Conservation (phyloP, 257 asterid genomes). For the Scutellaria minor region DNA sequence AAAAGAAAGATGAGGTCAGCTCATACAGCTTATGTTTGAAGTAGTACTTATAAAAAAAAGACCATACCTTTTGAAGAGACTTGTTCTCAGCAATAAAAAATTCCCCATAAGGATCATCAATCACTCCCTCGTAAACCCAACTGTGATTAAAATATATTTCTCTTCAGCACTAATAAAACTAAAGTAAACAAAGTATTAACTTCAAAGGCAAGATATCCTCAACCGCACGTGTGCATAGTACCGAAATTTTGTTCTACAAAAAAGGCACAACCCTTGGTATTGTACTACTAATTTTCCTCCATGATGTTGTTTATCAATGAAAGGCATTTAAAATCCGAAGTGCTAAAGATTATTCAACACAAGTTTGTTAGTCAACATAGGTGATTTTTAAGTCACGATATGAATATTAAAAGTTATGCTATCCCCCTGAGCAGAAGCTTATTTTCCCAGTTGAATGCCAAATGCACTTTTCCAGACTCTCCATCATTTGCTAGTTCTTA, state of each 20-base stretch:
- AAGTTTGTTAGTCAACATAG: conserved; percentile 18
- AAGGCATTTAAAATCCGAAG: conserved; percentile 15
- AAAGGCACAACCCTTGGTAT: not conserved
- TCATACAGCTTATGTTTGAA: conserved; percentile 32
- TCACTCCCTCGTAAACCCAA: conserved; percentile 98
- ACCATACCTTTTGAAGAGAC: conserved; percentile 85
- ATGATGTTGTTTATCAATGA: not conserved
- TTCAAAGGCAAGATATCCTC: conserved; percentile 18
- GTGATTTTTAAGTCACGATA: conserved; percentile 6
- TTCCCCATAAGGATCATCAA: conserved; percentile 94
- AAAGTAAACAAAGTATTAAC: not conserved
- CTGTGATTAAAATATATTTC: conserved; percentile 46
- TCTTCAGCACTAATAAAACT: conserved; percentile 33
- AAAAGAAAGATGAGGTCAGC: conserved; percentile 42
- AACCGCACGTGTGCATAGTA: not conserved
- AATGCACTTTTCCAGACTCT: conserved; percentile 24
- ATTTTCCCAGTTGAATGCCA: conserved; percentile 7
- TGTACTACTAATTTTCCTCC: conserved; percentile 11
- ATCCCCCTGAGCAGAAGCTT: conserved; percentile 24
- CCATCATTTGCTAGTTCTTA: conserved; percentile 29
- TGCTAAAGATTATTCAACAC: conserved; percentile 1
- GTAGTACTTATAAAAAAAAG: conserved; percentile 20
- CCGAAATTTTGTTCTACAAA: conserved; percentile 5
- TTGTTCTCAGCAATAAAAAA: conserved; percentile 96
- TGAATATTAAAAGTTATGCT: conserved; percentile 1